Evolutionary conservation across 139 green algal genomes (phyloP), one percentile per base, ranked within the genome.

Genomic region (Asterochloris erici): DNA sequence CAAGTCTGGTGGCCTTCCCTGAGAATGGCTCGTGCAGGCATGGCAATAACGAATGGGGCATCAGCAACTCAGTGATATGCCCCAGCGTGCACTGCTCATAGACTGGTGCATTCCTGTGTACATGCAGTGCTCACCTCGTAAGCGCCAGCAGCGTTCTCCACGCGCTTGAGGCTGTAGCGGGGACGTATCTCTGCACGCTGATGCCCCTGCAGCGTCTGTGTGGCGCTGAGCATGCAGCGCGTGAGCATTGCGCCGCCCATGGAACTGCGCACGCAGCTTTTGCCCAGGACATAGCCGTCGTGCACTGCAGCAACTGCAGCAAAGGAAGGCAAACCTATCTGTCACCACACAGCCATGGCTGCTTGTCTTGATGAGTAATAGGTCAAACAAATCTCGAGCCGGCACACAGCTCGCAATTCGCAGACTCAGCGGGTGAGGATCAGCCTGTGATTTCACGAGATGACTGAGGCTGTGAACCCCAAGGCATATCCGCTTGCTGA

Each of bases 401-500:
- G 38, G 38, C 38, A 54, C 38, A 54, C 38, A 54, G 38, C 38
- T 54, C 38, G 2, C 38, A 6, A 10, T 54, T 54, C 38, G 38
- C 38, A 54, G 38, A 54, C 38, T 54, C 38, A 24, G 81, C 11
- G 77, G 77, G 77, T 81, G 63, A 64, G 68, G 77, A 81, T 81
- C 77, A 63, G 83, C 83, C 83, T 76, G 78, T 83, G 83, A 86
- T 75, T 70, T 70, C 62, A 68, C 77, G 90, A 79, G 26, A 96
- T 94, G 91, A 87, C 83, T 85, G 91, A 95, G 91, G 93, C 91
- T 93, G 96, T 98, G 91, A 98, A 99, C 94, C 96, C 96, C n/a
- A 98, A 99, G 91, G 97, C 97, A 38, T 99, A 99, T 90, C 97
- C 97, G 26, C 90, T 99, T 78, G 94, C 93, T 17, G 92, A 96